Evolutionary conservation across 495 filamentous ascomycete genomes (phyloP).

Genomic region (Bombardia bombarda): DNA sequence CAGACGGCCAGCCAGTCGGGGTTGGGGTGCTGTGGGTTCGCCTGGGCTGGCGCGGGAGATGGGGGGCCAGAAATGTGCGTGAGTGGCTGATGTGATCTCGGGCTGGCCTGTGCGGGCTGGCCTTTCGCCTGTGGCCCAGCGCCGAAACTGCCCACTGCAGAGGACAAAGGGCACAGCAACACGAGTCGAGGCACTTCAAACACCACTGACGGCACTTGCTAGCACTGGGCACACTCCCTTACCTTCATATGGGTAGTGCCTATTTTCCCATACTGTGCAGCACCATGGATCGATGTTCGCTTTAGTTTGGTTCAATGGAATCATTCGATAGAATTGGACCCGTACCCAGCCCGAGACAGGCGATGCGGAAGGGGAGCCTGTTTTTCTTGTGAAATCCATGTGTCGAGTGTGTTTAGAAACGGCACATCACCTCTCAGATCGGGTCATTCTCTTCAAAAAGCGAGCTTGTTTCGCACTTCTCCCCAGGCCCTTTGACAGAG

Average conservation of each 20-base stretch:
- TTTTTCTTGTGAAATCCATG: slow-evolving; percentile 3
- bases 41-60: background rate
- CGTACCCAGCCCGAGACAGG: too few relatives aligned
- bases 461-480: too few relatives aligned
- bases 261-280: too few relatives aligned
- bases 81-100: slow-evolving; percentile 4
- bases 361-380: too few relatives aligned
- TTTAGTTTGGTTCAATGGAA: too few relatives aligned
- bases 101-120: background rate
- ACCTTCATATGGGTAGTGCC: too few relatives aligned
- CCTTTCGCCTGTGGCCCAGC: background rate
- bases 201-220: too few relatives aligned
- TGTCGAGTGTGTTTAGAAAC: slow-evolving; percentile 17
- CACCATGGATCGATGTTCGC: too few relatives aligned
- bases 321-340: too few relatives aligned
- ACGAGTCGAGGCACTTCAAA: background rate
- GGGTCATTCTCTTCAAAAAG: too few relatives aligned
- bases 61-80: background rate
- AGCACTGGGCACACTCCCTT: too few relatives aligned
- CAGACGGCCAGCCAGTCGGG: background rate
- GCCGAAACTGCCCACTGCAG: slow-evolving; percentile 1
- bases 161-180: background rate
- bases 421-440: slow-evolving; percentile 13
- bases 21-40: background rate
- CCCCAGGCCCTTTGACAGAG: too few relatives aligned